These are phyloP conservation scores for Bolboschoenus planiculmis DNA, from an alignment of 176 grass and related monocot genomes.

Conservation along the genomic window DNA sequence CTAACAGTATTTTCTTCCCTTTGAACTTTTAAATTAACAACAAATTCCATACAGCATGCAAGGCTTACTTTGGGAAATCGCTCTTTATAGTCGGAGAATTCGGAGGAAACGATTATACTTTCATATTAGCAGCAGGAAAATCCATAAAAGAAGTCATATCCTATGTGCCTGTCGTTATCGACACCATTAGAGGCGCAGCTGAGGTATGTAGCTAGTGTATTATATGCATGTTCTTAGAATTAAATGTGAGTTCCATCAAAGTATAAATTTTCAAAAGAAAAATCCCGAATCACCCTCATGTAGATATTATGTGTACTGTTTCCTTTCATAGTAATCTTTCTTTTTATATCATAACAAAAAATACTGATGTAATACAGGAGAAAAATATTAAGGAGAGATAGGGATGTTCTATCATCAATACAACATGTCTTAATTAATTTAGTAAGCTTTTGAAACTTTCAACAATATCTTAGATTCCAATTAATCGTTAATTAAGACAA, in stretches of 20 bases:
- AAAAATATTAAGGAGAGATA: background rate
- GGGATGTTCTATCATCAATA: background rate
- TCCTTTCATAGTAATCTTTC: background rate
- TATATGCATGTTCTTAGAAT: background rate
- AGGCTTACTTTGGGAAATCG: slow-evolving; percentile 24
- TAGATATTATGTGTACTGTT: background rate
- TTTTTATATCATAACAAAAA: background rate
- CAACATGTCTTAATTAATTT: background rate
- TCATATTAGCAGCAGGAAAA: background rate
- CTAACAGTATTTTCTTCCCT: background rate
- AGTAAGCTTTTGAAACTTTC: background rate
- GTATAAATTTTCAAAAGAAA: background rate
- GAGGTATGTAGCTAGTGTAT: slow-evolving; percentile 34
- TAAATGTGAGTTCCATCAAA: background rate
- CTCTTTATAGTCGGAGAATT: slow-evolving; percentile 36
- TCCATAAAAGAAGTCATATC: slow-evolving; percentile 5
- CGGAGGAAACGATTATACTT: slow-evolving; percentile 32
- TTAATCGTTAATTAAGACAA: background rate
- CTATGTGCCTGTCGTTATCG: slow-evolving; percentile 26
- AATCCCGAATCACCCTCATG: background rate
- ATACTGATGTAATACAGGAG: background rate
- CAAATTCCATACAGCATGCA: slow-evolving; percentile 19
- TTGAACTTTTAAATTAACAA: background rate
- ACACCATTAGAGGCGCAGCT: slow-evolving; percentile 6
- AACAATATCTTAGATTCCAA: background rate